phyloP scores from a whole-genome alignment of 2,329 filamentous ascomycete species.

The Xylariaceae sp. region DNA sequence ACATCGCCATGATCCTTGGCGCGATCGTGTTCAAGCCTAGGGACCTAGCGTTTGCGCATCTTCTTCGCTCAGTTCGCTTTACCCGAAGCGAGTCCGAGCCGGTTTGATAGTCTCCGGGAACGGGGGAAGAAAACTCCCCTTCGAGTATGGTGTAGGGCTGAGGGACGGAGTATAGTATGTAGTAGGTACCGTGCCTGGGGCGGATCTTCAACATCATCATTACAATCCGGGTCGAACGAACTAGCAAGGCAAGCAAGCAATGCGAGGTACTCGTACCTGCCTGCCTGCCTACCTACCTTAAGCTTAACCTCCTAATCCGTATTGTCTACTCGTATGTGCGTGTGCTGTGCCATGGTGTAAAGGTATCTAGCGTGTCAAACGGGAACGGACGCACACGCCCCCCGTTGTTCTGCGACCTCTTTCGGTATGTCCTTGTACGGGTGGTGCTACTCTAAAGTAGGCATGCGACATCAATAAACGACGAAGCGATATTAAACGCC shows the following conservation, averaged over 20 bases:
- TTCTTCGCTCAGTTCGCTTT: not conserved
- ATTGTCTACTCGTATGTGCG: no score
- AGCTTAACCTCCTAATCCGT: no score
- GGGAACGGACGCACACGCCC: no score
- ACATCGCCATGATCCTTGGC: no score
- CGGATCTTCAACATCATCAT: not conserved
- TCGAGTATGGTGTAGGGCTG: not conserved
- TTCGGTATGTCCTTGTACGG: not conserved
- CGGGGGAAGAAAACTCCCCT: no score
- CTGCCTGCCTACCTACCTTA: not conserved
- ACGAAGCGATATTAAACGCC: constrained; percentile 8
- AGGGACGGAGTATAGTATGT: not conserved
- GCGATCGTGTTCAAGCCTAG: no score
- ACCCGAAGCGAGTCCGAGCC: not conserved
- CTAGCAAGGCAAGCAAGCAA: no score
- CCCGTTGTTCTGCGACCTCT: no score
- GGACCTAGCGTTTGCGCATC: no score
- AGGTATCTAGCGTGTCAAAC: no score
- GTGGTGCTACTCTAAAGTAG: not conserved
- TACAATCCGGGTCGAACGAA: no score
- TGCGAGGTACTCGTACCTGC: not conserved
- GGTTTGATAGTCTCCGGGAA: not conserved
- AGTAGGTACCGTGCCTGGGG: not conserved
- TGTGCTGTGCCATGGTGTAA: no score
- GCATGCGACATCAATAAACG: not conserved